These are phyloP conservation scores for Ceriops zippeliana DNA, from an alignment of 345 rosid genomes.

Conservation along the genomic window DNA sequence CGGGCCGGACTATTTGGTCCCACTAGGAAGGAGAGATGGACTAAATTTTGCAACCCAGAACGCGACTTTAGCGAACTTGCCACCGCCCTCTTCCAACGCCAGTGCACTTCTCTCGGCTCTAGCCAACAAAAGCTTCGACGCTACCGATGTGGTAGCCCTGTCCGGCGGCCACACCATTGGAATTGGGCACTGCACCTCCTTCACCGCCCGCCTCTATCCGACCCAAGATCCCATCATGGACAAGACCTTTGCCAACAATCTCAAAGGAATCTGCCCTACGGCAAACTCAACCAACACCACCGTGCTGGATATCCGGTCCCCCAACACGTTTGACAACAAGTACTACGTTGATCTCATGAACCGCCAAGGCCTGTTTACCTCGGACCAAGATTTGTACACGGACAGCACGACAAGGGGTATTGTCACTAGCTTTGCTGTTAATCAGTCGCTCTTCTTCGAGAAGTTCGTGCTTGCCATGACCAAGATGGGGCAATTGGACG, in stretches of 20 bases:
- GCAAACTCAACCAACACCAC: slow-evolving; percentile 38
- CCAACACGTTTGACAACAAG: slow-evolving; percentile 74
- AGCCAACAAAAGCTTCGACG: slow-evolving; percentile 43
- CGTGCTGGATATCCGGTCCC: slow-evolving; percentile 55
- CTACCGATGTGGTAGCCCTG: slow-evolving; percentile 75
- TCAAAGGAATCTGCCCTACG: slow-evolving; percentile 53
- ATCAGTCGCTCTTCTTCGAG: slow-evolving; percentile 60
- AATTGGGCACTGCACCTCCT: slow-evolving; percentile 55
- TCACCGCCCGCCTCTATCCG: slow-evolving; percentile 68
- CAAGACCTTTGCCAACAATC: slow-evolving; percentile 54
- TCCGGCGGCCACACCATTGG: slow-evolving; percentile 95
- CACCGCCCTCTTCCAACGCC: slow-evolving; percentile 46
- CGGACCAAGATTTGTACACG: slow-evolving; percentile 78
- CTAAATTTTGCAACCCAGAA: slow-evolving; percentile 43
- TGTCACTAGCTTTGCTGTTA: slow-evolving; percentile 54
- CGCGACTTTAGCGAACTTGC: slow-evolving; percentile 53
- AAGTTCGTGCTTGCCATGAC: slow-evolving; percentile 51
- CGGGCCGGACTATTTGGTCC: slow-evolving; percentile 68
- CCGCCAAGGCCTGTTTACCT: slow-evolving; percentile 76
- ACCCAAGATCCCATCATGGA: slow-evolving; percentile 72
- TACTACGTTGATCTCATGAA: slow-evolving; percentile 74
- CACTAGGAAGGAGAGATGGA: slow-evolving; percentile 71
- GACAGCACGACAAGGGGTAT: slow-evolving; percentile 52
- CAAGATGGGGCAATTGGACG: slow-evolving; percentile 70
- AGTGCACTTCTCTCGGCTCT: slow-evolving; percentile 38